Evolutionary conservation across 345 rosid genomes (phyloP).

Genomic region (Geranium rotundifolium): DNA sequence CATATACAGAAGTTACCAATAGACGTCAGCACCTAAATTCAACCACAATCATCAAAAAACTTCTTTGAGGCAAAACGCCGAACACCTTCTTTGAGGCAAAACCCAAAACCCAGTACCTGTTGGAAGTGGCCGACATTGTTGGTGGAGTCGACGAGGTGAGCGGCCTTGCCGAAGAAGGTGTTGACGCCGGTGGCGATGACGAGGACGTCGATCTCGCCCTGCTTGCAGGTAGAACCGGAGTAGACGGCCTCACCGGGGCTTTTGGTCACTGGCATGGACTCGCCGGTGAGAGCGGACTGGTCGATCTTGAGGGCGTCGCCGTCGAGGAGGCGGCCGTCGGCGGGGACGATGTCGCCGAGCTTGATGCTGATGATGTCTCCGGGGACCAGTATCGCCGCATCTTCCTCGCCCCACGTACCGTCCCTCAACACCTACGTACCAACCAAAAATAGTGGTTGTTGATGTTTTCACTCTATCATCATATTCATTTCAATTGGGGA

Average conservation of each 20-base stretch:
- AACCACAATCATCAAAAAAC: too few species aligned
- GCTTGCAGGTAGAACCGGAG: conserved; percentile 94
- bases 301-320: conserved; percentile 92
- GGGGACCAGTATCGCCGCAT: conserved; percentile 72
- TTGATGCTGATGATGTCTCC: conserved; percentile 87
- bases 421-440: conserved; percentile 82
- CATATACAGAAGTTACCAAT: conserved; percentile 98
- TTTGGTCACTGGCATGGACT: conserved; percentile 74
- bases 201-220: conserved; percentile 89
- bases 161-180: conserved; percentile 96
- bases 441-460: neutral
- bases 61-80: too few species aligned
- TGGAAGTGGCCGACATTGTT: conserved; percentile 94
- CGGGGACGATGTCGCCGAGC: conserved; percentile 82
- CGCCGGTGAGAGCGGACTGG: conserved; percentile 87
- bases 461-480: too few species aligned
- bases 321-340: conserved; percentile 85
- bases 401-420: conserved; percentile 74
- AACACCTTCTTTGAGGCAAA: too few species aligned
- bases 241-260: conserved; percentile 57
- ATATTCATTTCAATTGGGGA: too few species aligned
- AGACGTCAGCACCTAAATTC: conserved; percentile 59
- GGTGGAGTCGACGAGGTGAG: conserved; percentile 88
- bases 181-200: conserved; percentile 90
- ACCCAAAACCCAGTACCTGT: conserved; percentile 28